Conservation (phyloP, 768 basidiomycete genomes). For the Gloeophyllum trabeum region DNA sequence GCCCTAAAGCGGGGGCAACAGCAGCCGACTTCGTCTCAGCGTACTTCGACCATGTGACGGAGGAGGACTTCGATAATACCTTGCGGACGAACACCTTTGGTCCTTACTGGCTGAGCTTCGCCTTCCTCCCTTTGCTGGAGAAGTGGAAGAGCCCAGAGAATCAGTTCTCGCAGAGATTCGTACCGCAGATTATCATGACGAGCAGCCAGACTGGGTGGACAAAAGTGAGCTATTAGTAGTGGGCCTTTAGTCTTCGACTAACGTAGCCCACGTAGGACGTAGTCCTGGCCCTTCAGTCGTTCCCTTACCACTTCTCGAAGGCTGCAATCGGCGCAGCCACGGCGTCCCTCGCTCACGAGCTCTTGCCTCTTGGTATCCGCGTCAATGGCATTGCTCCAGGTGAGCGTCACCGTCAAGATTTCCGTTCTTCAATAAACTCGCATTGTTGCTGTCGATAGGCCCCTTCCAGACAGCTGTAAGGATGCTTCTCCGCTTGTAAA, state of each 20-base stretch:
- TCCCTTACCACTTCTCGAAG: slow-evolving; percentile 37
- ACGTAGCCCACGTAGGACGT: too few species aligned
- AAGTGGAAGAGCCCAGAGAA: slow-evolving; percentile 26
- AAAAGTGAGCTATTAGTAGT: slow-evolving; percentile 22
- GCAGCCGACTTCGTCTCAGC: slow-evolving; percentile 26
- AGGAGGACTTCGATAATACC: slow-evolving; percentile 24
- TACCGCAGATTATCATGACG: slow-evolving; percentile 37
- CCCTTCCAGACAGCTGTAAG: too few species aligned
- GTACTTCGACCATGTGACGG: slow-evolving; percentile 26
- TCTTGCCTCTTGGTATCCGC: slow-evolving; percentile 32
- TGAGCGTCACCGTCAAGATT: slow-evolving; percentile 9
- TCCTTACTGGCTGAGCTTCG: slow-evolving; percentile 44
- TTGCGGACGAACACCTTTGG: slow-evolving; percentile 29
- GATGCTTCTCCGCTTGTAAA: too few species aligned
- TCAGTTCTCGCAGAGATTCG: slow-evolving; percentile 23
- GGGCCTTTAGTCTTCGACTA: too few species aligned
- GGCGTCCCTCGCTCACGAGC: slow-evolving; percentile 32
- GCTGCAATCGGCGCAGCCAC: slow-evolving; percentile 36
- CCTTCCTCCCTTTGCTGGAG: slow-evolving; percentile 42
- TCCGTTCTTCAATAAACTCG: neutral
- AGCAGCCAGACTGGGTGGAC: slow-evolving; percentile 44
- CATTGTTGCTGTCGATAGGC: too few species aligned
- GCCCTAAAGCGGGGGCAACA: slow-evolving; percentile 15
- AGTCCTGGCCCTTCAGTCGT: slow-evolving; percentile 25
- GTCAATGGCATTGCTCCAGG: slow-evolving; percentile 39